Evolutionary conservation across 805 yeast species (phyloP).

Genomic region (Ogataea zsoltii): DNA sequence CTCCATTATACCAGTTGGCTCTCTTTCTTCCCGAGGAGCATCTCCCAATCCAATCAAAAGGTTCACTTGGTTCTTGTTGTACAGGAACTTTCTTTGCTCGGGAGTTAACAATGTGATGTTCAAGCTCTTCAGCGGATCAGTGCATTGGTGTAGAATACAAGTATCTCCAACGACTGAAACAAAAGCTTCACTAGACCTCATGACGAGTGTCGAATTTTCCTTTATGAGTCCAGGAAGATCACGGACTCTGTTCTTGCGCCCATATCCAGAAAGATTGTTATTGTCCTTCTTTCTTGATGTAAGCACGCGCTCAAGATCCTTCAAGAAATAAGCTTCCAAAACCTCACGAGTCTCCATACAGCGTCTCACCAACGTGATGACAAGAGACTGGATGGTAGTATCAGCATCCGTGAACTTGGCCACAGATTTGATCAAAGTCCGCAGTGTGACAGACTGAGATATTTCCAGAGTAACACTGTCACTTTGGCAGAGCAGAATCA

Average conservation of each 20-base stretch:
- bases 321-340: conserved; percentile 48
- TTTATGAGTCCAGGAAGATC: conserved; percentile 49
- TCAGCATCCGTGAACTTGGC: conserved; percentile 37
- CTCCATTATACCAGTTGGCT: conserved; percentile 59
- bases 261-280: conserved; percentile 1
- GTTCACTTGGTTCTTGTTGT: background rate
- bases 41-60: background rate
- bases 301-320: conserved; percentile 51
- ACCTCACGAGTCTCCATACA: conserved; percentile 64
- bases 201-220: conserved; percentile 50
- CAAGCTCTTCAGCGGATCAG: conserved; percentile 23
- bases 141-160: conserved; percentile 20
- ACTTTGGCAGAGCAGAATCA: conserved; percentile 54
- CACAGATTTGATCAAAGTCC: conserved; percentile 47
- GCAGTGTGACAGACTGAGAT: conserved; percentile 47
- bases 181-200: conserved; percentile 34
- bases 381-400: conserved; percentile 43
- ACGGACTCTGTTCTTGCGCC: conserved; percentile 31
- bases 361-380: conserved; percentile 60
- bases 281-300: conserved; percentile 21
- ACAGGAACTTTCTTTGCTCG: conserved; percentile 23
- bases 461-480: conserved; percentile 42
- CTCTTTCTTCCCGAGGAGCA: background rate
- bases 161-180: conserved; percentile 24
- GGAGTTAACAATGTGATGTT: conserved; percentile 21